phyloP scores from a whole-genome alignment of 345 rosid genomes.

The Linum lewisii region DNA sequence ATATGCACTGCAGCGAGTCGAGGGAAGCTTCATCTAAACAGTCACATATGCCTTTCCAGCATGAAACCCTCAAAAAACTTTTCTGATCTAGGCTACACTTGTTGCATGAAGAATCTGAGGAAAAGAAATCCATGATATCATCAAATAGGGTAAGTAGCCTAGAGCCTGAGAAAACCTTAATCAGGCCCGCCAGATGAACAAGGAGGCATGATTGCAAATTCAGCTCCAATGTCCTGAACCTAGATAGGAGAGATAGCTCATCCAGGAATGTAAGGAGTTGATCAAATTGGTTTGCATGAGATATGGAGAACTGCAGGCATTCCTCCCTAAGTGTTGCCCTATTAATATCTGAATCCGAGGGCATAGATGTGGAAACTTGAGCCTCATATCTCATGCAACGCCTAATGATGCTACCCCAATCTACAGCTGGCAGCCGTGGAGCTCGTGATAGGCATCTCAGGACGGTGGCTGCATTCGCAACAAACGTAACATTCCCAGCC shows the following conservation, averaged over 20 bases:
- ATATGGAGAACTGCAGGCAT: slow-evolving; percentile 50
- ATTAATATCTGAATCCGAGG: slow-evolving; percentile 27
- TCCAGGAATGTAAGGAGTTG: slow-evolving; percentile 40
- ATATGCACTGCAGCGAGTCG: slow-evolving; percentile 45
- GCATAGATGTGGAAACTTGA: slow-evolving; percentile 25
- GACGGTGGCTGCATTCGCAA: slow-evolving; percentile 35
- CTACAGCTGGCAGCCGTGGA: slow-evolving; percentile 70
- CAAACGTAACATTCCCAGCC: slow-evolving; percentile 26
- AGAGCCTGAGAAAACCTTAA: slow-evolving; percentile 67
- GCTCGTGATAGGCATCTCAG: slow-evolving; percentile 72
- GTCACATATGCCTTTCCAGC: slow-evolving; percentile 71
- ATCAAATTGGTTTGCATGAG: slow-evolving; percentile 65
- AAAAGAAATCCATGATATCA: slow-evolving; percentile 46
- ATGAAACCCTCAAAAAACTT: slow-evolving; percentile 45
- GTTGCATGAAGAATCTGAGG: slow-evolving; percentile 35
- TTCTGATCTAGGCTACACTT: slow-evolving; percentile 33
- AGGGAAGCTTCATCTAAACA: slow-evolving; percentile 61
- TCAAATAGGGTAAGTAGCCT: slow-evolving; percentile 61
- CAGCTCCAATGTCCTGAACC: slow-evolving; percentile 60
- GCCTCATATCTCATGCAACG: slow-evolving; percentile 77
- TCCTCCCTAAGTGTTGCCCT: slow-evolving; percentile 55
- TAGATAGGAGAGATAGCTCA: slow-evolving; percentile 64
- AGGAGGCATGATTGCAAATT: slow-evolving; percentile 61
- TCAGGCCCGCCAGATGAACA: slow-evolving; percentile 44
- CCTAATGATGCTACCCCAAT: slow-evolving; percentile 78